Evolutionary conservation across 108 stramenopile genomes (phyloP).

Genomic region (Schizochytrium sp.): DNA sequence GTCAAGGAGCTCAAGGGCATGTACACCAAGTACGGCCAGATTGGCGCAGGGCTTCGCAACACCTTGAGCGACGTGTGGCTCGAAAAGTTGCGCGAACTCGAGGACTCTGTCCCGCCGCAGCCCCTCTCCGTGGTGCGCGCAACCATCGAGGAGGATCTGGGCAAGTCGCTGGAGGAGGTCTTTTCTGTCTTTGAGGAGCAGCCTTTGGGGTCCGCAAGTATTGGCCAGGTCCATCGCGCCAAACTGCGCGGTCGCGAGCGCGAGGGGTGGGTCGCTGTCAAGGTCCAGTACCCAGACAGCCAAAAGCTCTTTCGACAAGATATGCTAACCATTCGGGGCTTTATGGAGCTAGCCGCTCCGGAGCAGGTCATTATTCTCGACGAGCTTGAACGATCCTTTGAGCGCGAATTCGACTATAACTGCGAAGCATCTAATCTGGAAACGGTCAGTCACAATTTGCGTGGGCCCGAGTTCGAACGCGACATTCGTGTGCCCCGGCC

Average conservation of each 20-base stretch:
- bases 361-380: conserved; percentile 6
- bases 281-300: conserved; percentile 70
- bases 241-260: conserved; percentile 17
- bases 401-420: neutral
- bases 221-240: conserved; percentile 75
- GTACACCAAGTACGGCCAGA: conserved; percentile 71
- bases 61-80: conserved; percentile 72
- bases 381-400: neutral
- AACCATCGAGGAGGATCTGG: conserved; percentile 58
- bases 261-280: conserved; percentile 54
- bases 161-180: conserved; percentile 38
- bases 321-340: conserved; percentile 68
- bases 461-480: neutral
- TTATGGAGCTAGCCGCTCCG: conserved; percentile 27
- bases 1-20: conserved; percentile 68
- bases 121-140: conserved; percentile 50
- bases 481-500: neutral
- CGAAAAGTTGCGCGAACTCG: conserved; percentile 67
- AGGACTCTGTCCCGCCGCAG: conserved; percentile 63
- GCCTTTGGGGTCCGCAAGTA: conserved; percentile 70
- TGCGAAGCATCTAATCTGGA: neutral
- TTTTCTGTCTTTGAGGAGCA: conserved; percentile 60
- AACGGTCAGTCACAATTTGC: neutral
- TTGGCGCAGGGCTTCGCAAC: conserved; percentile 67
- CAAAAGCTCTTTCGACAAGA: conserved; percentile 65